A percentile compares a stretch with the other conserved stretches of the same genome.
phyloP scores from a whole-genome alignment of 768 basidiomycete species.

The Mycena chlorophos region DNA sequence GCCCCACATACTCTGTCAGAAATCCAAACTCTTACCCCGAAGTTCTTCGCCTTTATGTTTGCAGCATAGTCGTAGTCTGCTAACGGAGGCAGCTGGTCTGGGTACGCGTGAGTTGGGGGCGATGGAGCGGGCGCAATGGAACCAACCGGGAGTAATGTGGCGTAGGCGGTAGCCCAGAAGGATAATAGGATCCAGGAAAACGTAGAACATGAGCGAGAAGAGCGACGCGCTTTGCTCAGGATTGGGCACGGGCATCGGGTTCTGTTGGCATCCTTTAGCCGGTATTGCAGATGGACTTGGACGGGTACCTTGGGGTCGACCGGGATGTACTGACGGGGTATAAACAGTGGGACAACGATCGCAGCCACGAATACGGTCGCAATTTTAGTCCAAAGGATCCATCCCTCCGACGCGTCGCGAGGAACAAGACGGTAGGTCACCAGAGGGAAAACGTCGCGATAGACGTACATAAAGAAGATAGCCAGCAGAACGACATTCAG shows the following conservation, averaged over 20 bases:
- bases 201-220: constrained; percentile 45
- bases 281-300: neutral
- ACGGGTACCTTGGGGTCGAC: constrained; percentile 45
- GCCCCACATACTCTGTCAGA: constrained; percentile 1
- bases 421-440: constrained; percentile 5
- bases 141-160: constrained; percentile 38
- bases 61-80: constrained; percentile 52
- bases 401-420: constrained; percentile 9
- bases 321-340: constrained; percentile 59
- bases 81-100: constrained; percentile 61
- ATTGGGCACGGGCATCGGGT: constrained; percentile 35
- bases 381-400: constrained; percentile 55
- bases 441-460: constrained; percentile 17
- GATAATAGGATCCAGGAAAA: constrained; percentile 56
- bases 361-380: constrained; percentile 45
- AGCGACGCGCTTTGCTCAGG: constrained; percentile 54
- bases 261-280: constrained; percentile 23
- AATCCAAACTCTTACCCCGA: constrained; percentile 36
- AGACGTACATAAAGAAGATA: constrained; percentile 3
- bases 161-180: constrained; percentile 41
- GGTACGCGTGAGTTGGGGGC: neutral
- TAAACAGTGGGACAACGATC: constrained; percentile 51
- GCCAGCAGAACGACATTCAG: constrained; percentile 2
- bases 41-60: constrained; percentile 29
- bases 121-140: neutral